A percentile compares a stretch with the other conserved stretches of the same genome.
phyloP scores from a whole-genome alignment of 2,329 filamentous ascomycete species.

The Alternaria infectoria region DNA sequence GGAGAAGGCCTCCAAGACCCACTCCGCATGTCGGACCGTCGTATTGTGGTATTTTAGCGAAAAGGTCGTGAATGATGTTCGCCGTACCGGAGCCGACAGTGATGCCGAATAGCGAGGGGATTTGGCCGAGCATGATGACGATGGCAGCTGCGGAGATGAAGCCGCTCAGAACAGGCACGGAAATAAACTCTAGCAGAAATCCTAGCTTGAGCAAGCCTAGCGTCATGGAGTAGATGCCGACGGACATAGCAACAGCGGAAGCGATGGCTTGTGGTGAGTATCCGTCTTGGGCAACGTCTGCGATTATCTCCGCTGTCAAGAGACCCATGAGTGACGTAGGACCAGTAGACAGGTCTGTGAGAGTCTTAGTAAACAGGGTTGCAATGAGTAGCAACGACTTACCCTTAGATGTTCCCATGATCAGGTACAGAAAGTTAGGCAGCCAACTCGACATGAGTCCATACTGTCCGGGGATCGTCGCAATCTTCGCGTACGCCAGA shows the following conservation, averaged over 20 bases:
- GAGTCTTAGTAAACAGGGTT: constrained; percentile 42
- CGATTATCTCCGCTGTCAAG: constrained; percentile 66
- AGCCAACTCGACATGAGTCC: constrained; percentile 93
- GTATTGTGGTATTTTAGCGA: constrained; percentile 62
- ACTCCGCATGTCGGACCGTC: constrained; percentile 66
- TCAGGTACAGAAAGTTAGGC: constrained; percentile 93
- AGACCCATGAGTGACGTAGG: constrained; percentile 70
- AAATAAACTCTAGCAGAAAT: constrained; percentile 71
- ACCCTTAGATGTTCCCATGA: constrained; percentile 74
- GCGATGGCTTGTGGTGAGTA: constrained; percentile 64
- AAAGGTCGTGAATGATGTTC: constrained; percentile 64
- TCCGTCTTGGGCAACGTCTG: constrained; percentile 57
- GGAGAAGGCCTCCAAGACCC: constrained; percentile 63
- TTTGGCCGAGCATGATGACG: constrained; percentile 69
- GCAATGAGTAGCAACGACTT: background rate
- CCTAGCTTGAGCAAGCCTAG: constrained; percentile 68
- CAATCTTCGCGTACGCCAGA: constrained; percentile 93
- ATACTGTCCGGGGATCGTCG: constrained; percentile 86
- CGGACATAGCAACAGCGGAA: constrained; percentile 67
- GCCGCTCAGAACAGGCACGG: constrained; percentile 67
- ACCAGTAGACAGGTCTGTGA: constrained; percentile 67
- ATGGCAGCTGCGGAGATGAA: constrained; percentile 72
- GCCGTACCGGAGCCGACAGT: constrained; percentile 61
- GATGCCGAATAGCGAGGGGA: constrained; percentile 65
- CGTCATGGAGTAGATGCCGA: constrained; percentile 65